Percentiles rank a stretch among this genome's conserved stretches.
Conservation (phyloP, 192 early-diverging fungal species). For the Linnemannia schmuckeri region DNA sequence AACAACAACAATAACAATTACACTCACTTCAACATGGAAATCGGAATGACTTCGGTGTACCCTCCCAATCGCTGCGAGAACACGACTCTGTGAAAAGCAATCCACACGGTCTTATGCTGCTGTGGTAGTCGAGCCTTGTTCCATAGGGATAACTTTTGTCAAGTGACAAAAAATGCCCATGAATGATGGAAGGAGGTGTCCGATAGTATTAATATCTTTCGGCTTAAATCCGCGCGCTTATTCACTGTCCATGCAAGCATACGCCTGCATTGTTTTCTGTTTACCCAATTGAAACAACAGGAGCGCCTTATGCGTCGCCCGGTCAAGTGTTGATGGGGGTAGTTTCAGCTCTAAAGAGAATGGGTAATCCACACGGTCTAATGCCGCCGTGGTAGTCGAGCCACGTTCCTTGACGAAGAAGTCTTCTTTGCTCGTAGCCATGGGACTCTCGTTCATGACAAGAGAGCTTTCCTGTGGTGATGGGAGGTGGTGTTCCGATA, state of each 20-base stretch:
- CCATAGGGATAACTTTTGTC: not conserved
- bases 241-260: not conserved
- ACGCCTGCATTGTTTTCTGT: not conserved
- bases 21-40: not conserved
- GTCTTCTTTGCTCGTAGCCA: not conserved
- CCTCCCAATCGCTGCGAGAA: not conserved
- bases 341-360: not conserved
- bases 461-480: not conserved
- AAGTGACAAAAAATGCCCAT: too few relatives aligned
- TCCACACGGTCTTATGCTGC: not conserved
- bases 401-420: not conserved
- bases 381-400: not conserved
- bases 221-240: not conserved
- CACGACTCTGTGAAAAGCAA: not conserved
- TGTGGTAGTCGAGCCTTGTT: slow-evolving; percentile 7
- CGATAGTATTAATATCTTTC: not conserved
- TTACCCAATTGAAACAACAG: not conserved
- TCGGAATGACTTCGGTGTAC: not conserved
- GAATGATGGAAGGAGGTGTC: not conserved
- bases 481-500: not conserved
- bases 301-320: not conserved
- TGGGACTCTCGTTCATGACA: slow-evolving; percentile 1
- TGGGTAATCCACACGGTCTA: slow-evolving; percentile 5
- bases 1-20: not conserved
- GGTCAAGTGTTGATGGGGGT: not conserved